phyloP scores from a whole-genome alignment of 495 filamentous ascomycete species.

The Xylaria sp. region DNA sequence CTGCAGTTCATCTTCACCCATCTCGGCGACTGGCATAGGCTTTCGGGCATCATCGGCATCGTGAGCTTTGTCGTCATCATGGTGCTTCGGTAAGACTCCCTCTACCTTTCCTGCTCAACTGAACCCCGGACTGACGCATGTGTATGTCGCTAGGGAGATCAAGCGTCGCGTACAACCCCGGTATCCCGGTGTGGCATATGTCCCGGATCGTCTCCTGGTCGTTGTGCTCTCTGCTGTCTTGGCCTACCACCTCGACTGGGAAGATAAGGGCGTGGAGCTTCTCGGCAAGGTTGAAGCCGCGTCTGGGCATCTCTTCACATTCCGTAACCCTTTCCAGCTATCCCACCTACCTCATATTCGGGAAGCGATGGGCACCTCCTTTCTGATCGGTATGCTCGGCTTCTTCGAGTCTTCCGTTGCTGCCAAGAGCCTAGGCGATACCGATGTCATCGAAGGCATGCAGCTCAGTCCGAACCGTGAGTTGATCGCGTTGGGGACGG shows the following conservation, averaged over 20 bases:
- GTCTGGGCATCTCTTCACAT: conserved; percentile 71
- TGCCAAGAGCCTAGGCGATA: conserved; percentile 81
- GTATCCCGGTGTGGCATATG: conserved; percentile 81
- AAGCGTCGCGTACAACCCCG: conserved; percentile 84
- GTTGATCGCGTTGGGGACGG: conserved; percentile 87
- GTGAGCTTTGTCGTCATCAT: conserved; percentile 89
- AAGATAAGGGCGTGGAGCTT: conserved; percentile 78
- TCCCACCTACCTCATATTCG: conserved; percentile 79
- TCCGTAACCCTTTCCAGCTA: conserved; percentile 83
- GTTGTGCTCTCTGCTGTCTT: conserved; percentile 86
- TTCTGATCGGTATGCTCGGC: conserved; percentile 91
- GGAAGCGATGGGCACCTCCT: conserved; percentile 89
- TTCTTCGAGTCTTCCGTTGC: conserved; percentile 99
- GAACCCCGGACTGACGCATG: conserved; percentile 23
- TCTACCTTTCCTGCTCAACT: not conserved
- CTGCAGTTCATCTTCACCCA: conserved; percentile 78
- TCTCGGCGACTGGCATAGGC: conserved; percentile 65
- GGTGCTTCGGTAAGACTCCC: conserved; percentile 66
- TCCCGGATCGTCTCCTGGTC: conserved; percentile 91
- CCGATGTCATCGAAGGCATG: conserved; percentile 73
- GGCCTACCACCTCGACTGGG: conserved; percentile 81
- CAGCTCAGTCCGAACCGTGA: conserved; percentile 90
- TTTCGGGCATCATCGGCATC: conserved; percentile 77
- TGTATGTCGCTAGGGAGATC: conserved; percentile 61
- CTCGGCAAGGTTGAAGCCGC: conserved; percentile 79